Percentiles rank a stretch among this genome's conserved stretches.
phyloP scores from a whole-genome alignment of 164 flowering plant species.

The Aristolochia contorta region DNA sequence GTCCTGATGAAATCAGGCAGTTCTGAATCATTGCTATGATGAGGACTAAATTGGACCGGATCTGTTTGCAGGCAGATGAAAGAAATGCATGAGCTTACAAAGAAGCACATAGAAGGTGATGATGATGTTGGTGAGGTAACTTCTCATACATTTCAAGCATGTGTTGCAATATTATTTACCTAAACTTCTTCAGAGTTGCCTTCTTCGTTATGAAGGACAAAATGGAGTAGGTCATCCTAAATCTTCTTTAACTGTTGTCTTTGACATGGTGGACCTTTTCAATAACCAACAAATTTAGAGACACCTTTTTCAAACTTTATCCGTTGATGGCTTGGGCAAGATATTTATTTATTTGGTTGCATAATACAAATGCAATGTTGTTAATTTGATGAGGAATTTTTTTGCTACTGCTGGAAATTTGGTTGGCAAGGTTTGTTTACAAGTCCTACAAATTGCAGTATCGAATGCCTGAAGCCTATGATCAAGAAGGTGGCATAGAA shows the following conservation, averaged over 20 bases:
- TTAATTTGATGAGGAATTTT: too few relatives aligned
- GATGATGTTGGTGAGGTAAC: constrained; percentile 63
- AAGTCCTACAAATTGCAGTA: constrained; percentile 45
- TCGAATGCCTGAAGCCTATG: constrained; percentile 96
- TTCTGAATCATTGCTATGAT: too few relatives aligned
- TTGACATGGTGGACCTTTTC: too few relatives aligned
- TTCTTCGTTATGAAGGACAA: neutral
- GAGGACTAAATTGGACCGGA: too few relatives aligned
- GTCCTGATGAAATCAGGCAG: too few relatives aligned
- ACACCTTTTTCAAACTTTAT: constrained; percentile 18
- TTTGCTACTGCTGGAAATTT: too few relatives aligned
- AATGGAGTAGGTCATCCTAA: neutral
- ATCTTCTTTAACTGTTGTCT: constrained; percentile 17
- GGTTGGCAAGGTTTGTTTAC: constrained; percentile 1
- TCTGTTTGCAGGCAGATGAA: constrained; percentile 52
- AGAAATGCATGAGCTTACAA: constrained; percentile 69
- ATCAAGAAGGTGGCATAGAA: constrained; percentile 72
- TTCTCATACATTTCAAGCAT: neutral
- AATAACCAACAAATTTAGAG: too few relatives aligned
- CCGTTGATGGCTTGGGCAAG: too few relatives aligned
- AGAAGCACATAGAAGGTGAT: constrained; percentile 59
- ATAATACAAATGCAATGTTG: too few relatives aligned
- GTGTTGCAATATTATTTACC: too few relatives aligned
- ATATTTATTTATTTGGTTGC: too few relatives aligned
- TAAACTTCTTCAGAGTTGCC: neutral